phyloP scores from a whole-genome alignment of 1,284 basidiomycete genomes.

The Cryptococcus deneoformans region DNA sequence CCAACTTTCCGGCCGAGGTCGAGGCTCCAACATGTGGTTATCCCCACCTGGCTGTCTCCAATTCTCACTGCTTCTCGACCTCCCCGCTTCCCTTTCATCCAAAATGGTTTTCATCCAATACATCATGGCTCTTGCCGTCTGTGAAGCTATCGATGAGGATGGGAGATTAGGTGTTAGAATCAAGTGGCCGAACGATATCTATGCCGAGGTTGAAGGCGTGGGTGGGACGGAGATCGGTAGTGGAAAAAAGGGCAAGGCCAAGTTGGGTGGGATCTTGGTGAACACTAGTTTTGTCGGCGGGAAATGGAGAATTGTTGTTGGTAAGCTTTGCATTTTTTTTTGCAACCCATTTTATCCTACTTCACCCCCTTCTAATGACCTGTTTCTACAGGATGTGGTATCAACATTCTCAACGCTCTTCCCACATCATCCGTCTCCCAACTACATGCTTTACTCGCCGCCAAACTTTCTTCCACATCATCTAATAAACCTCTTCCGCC shows the following conservation, averaged over 20 bases:
- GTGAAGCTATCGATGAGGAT: slow-evolving; percentile 61
- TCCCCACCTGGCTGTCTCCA: slow-evolving; percentile 87
- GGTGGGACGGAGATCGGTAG: slow-evolving; percentile 35
- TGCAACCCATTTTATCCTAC: no score
- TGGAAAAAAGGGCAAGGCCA: slow-evolving; percentile 56
- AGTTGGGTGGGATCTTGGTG: slow-evolving; percentile 88
- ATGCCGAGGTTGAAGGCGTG: slow-evolving; percentile 58
- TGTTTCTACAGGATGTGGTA: slow-evolving; percentile 67
- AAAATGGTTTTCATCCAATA: slow-evolving; percentile 94
- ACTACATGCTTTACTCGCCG: slow-evolving; percentile 51
- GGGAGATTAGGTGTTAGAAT: slow-evolving; percentile 65
- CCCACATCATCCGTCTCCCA: slow-evolving; percentile 82
- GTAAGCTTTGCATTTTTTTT: slow-evolving; percentile 51
- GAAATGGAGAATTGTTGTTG: slow-evolving; percentile 73
- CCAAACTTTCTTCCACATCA: slow-evolving; percentile 15
- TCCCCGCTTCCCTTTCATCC: slow-evolving; percentile 58
- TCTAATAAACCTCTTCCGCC: slow-evolving; percentile 35
- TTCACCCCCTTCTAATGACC: background rate
- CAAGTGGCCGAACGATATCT: slow-evolving; percentile 99
- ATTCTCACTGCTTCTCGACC: slow-evolving; percentile 74
- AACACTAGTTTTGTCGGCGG: slow-evolving; percentile 77
- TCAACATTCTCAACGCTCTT: slow-evolving; percentile 79
- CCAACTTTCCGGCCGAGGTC: slow-evolving; percentile 84
- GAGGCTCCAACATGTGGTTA: slow-evolving; percentile 89
- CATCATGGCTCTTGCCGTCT: slow-evolving; percentile 84